These are phyloP conservation scores for Trichoderma guizhouense DNA, from an alignment of 2,329 filamentous ascomycete species.

Conservation along the genomic window DNA sequence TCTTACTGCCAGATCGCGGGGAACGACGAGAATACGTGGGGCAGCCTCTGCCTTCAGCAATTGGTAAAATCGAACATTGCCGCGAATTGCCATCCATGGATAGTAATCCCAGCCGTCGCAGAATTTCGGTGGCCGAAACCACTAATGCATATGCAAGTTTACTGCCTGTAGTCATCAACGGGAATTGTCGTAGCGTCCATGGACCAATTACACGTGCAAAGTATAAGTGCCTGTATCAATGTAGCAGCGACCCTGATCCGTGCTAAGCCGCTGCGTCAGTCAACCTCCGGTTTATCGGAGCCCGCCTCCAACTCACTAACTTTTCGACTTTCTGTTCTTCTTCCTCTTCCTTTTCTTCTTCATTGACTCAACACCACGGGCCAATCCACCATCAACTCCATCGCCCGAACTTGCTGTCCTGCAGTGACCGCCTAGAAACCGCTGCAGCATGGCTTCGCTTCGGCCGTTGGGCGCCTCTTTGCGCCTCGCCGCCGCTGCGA, in stretches of 20 bases:
- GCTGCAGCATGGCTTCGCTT: conserved; percentile 44
- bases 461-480: conserved; percentile 41
- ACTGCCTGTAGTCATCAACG: not conserved
- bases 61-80: not conserved
- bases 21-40: not conserved
- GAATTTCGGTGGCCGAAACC: not conserved
- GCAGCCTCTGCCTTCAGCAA: not conserved
- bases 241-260: not conserved
- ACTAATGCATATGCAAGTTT: not conserved
- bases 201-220: not conserved
- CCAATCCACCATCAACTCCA: not conserved
- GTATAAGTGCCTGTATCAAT: not conserved
- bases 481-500: conserved; percentile 29
- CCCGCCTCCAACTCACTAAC: conserved; percentile 12
- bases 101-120: not conserved
- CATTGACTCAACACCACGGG: conserved; percentile 9
- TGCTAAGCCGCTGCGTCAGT: conserved; percentile 8
- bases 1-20: not conserved
- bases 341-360: not conserved
- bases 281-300: conserved; percentile 23
- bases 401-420: not conserved
- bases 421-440: not conserved
- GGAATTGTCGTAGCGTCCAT: not conserved
- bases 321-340: conserved; percentile 8
- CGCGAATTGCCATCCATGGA: not conserved